A percentile compares a stretch with the other conserved stretches of the same genome.
Evolutionary conservation across 768 basidiomycete species (phyloP).

Genomic region (Tephrocybe rancida): DNA sequence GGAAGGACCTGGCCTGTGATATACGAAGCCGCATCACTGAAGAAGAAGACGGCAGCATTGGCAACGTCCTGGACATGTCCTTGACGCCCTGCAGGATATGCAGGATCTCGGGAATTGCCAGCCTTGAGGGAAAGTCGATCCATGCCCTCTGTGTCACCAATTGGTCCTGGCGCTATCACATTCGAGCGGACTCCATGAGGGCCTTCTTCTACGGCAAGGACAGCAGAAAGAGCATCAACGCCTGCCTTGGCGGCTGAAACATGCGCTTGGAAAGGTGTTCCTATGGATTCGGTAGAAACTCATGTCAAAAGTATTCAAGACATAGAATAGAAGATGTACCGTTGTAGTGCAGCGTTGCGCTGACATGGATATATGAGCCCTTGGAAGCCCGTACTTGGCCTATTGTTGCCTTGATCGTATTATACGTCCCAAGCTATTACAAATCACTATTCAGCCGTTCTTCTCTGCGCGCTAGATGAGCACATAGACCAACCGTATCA

Average conservation of each 20-base stretch:
- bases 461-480: too few species aligned
- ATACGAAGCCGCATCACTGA: conserved; percentile 78
- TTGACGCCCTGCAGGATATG: conserved; percentile 46
- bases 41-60: conserved; percentile 76
- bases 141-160: conserved; percentile 75
- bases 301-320: neutral
- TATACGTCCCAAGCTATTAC: conserved; percentile 82
- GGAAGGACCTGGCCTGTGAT: conserved; percentile 77
- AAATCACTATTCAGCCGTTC: too few species aligned
- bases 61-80: conserved; percentile 68
- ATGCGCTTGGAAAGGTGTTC: conserved; percentile 85
- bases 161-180: conserved; percentile 83
- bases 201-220: conserved; percentile 92
- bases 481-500: conserved; percentile 65
- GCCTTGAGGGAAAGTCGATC: conserved; percentile 51
- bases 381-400: conserved; percentile 66
- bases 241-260: conserved; percentile 95
- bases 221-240: conserved; percentile 85
- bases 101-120: conserved; percentile 18
- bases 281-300: conserved; percentile 34
- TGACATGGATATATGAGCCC: conserved; percentile 89
- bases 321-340: conserved; percentile 44
- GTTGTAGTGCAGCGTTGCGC: conserved; percentile 84
- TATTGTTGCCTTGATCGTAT: conserved; percentile 93
- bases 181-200: conserved; percentile 93